Conservation (phyloP, 2,329 filamentous ascomycete species). For the Verticillium zaregamsianum region DNA sequence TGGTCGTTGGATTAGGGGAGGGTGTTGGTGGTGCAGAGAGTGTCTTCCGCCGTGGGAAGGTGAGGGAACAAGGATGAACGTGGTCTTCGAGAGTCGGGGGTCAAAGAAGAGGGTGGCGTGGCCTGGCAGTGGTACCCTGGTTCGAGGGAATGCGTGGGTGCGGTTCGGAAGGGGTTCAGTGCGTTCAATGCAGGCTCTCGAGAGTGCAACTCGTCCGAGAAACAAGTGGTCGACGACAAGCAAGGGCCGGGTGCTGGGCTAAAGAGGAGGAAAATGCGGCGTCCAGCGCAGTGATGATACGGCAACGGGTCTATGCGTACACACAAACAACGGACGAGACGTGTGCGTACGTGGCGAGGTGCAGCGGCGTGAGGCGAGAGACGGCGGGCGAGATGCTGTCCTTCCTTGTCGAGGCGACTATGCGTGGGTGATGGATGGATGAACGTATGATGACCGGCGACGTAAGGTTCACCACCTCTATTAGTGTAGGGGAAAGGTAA, state of each 20-base stretch:
- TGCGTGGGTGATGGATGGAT: neutral
- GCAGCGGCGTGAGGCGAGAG: neutral
- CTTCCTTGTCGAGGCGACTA: neutral
- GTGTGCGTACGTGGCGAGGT: neutral
- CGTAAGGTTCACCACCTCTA: neutral
- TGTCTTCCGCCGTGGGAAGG: neutral
- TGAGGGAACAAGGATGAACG: neutral
- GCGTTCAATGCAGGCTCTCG: neutral
- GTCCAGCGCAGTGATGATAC: slow-evolving; percentile 1
- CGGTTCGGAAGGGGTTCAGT: neutral
- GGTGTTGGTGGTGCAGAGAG: neutral
- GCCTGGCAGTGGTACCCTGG: neutral
- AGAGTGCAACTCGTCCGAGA: neutral
- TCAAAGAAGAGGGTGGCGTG: neutral
- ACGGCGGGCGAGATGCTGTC: neutral
- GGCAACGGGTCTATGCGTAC: neutral
- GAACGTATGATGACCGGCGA: neutral
- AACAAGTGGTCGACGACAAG: neutral
- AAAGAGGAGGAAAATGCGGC: neutral
- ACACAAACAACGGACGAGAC: neutral
- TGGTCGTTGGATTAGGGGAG: too few relatives aligned
- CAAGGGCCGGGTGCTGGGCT: neutral
- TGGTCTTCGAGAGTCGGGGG: neutral
- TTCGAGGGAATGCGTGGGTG: neutral
- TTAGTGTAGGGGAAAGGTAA: neutral